Base-by-base conservation (phyloP, 2,329 filamentous ascomycete species). In the Phialocephala subalpina region DNA sequence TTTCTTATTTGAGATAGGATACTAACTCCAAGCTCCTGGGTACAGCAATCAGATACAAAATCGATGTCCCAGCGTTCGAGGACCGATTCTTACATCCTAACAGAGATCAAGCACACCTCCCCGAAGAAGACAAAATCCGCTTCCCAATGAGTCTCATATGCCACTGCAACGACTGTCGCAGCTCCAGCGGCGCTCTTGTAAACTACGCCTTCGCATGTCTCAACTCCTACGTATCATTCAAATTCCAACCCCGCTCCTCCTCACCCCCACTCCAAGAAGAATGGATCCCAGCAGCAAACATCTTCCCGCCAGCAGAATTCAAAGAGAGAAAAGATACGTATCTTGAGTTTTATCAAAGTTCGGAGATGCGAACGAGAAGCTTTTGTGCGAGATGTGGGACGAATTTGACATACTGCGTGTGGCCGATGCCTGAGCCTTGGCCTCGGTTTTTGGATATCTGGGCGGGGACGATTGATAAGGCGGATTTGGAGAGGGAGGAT, bases 81-180 rank as follows among this genome's bases (percentile, higher is more conserved):
- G 55, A 57, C 29, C 11, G 55, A 12, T 40, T 40, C 29, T 14
- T 57, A 9, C 55, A 57, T 38, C 55, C 55, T 22, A 57, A 29
- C 4, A 20, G 35, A 11, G 20, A 57, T 33, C 49, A 53, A 53
- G 5, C 25, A 3, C 22, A 53, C 18, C 12, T 53, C 22, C 49
- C 49, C 25, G 55, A 57, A 16, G 20, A 25, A 20, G 20, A 57
- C 18, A 35, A 57, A n/a, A 35, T 40, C 20, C 55, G 55, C n/a
- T 57, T 57, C 22, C 55, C 55, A 4, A 36, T 57, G 29, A 38
- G 29, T 5, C 14, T 57, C 1, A 20, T 57, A 22, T 57, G 55
- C 20, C 55, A 57, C 22, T 57, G 55, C 11, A 57, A 57, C 36
- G 33, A 38, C 55, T 57, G 33, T 38, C 55, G 55, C n/a, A 27